These are phyloP conservation scores for Hydnum rufescens DNA, from an alignment of 768 basidiomycete species.

Conservation along the genomic window DNA sequence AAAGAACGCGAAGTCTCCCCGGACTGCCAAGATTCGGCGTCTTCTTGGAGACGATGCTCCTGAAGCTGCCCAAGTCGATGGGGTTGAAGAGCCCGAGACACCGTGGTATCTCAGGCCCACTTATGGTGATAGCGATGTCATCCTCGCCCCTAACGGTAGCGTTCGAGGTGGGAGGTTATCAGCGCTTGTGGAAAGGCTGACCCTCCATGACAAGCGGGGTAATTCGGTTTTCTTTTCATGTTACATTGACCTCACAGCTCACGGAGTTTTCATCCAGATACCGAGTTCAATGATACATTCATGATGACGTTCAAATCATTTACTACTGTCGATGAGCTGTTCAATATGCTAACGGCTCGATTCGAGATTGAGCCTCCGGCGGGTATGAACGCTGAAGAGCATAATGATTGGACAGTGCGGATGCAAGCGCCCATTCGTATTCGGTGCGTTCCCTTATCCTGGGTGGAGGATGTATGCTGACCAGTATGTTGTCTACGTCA, in stretches of 20 bases:
- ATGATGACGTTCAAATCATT: constrained; percentile 94
- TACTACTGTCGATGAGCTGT: constrained; percentile 61
- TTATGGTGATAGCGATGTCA: constrained; percentile 58
- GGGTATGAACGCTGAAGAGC: constrained; percentile 38
- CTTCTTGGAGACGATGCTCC: constrained; percentile 45
- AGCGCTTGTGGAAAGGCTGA: constrained; percentile 75
- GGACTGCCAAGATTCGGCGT: constrained; percentile 27
- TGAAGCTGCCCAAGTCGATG: constrained; percentile 25
- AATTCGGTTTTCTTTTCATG: constrained; percentile 12
- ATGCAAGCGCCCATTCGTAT: constrained; percentile 79
- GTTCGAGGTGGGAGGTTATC: constrained; percentile 74
- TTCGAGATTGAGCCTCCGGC: constrained; percentile 63
- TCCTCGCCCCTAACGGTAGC: constrained; percentile 65
- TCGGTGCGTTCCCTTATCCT: constrained; percentile 32
- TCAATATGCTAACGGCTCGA: constrained; percentile 60
- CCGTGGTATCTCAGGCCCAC: constrained; percentile 81
- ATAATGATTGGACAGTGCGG: constrained; percentile 58
- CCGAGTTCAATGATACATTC: constrained; percentile 71
- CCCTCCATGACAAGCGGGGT: constrained; percentile 80
- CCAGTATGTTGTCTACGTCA: background rate
- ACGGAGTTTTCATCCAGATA: constrained; percentile 27
- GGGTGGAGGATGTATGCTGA: background rate
- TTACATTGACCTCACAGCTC: constrained; percentile 3
- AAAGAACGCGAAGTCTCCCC: constrained; percentile 2
- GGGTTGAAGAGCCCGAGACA: constrained; percentile 26